Percentiles rank a stretch among this genome's conserved stretches.
Evolutionary conservation across 2,329 filamentous ascomycete genomes (phyloP).

Genomic region (Onygenales sp.): DNA sequence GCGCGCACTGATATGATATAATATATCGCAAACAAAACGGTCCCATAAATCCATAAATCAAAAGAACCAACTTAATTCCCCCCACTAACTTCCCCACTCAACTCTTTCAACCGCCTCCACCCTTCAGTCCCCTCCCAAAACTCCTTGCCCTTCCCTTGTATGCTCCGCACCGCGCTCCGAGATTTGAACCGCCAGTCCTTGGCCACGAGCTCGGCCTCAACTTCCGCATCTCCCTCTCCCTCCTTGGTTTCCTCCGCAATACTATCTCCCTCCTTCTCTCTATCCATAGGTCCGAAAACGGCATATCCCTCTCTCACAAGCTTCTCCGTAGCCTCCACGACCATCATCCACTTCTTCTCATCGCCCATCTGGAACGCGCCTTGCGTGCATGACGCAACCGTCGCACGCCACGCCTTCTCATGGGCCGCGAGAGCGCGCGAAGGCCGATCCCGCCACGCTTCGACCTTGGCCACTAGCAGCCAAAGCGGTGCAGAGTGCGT

Average conservation of each 20-base stretch:
- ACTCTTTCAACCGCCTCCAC: conserved; percentile 28
- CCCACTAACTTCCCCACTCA: conserved; percentile 29
- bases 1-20: too few relatives aligned
- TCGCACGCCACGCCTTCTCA: conserved; percentile 81
- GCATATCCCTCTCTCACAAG: conserved; percentile 70
- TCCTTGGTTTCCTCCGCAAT: conserved; percentile 27
- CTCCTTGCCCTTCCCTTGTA: conserved; percentile 73
- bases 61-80: conserved; percentile 1
- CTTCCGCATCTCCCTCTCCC: conserved; percentile 19
- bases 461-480: conserved; percentile 61
- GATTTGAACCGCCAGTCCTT: conserved; percentile 83
- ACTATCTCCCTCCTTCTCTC: conserved; percentile 41
- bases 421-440: conserved; percentile 67
- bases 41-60: neutral
- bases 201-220: conserved; percentile 54
- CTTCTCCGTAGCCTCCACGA: conserved; percentile 70
- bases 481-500: conserved; percentile 70
- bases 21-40: neutral
- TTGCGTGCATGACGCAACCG: conserved; percentile 38
- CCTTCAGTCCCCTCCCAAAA: conserved; percentile 63
- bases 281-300: conserved; percentile 57
- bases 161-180: conserved; percentile 69
- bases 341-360: conserved; percentile 57
- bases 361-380: conserved; percentile 44
- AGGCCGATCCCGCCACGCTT: conserved; percentile 64